Percentiles rank a stretch among this genome's conserved stretches.
Conservation (phyloP, 805 yeast species). For the Saccharomycopsis javanensis region DNA sequence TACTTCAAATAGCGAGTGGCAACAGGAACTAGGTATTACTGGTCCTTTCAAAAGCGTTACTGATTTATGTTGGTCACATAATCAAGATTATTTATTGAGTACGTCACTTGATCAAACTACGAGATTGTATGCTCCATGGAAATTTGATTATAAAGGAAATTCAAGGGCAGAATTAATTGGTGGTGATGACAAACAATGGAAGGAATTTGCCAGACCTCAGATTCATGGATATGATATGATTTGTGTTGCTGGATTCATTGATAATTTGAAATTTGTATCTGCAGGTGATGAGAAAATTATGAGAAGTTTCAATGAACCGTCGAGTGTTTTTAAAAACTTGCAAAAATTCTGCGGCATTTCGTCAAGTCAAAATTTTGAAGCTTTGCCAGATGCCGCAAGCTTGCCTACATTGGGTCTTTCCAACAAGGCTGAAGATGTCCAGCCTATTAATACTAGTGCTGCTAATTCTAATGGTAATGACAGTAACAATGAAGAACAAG, state of each 20-base stretch:
- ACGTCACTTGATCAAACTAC: constrained; percentile 94
- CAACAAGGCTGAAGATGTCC: constrained; percentile 60
- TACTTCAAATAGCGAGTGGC: constrained; percentile 35
- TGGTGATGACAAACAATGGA: constrained; percentile 46
- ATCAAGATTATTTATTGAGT: constrained; percentile 57
- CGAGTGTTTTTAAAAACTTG: constrained; percentile 58
- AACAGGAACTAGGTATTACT: constrained; percentile 43
- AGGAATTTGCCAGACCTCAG: constrained; percentile 93
- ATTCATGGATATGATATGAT: constrained; percentile 98
- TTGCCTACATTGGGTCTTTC: constrained; percentile 91
- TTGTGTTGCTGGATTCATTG: constrained; percentile 49
- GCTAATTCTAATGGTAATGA: constrained; percentile 29
- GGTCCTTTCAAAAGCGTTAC: constrained; percentile 73
- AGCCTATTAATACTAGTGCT: constrained; percentile 21
- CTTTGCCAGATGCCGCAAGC: constrained; percentile 73
- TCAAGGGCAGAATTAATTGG: constrained; percentile 23
- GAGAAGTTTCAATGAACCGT: constrained; percentile 83
- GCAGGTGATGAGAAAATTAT: constrained; percentile 95
- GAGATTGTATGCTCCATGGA: constrained; percentile 66
- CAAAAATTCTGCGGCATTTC: constrained; percentile 41
- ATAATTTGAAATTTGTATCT: constrained; percentile 61
- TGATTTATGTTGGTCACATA: constrained; percentile 65
- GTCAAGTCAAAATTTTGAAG: constrained; percentile 22
- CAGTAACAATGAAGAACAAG: constrained; percentile 27
- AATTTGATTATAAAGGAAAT: constrained; percentile 20